These are phyloP conservation scores for Monascus ruber DNA, from an alignment of 2,329 filamentous ascomycete genomes.

Conservation along the genomic window DNA sequence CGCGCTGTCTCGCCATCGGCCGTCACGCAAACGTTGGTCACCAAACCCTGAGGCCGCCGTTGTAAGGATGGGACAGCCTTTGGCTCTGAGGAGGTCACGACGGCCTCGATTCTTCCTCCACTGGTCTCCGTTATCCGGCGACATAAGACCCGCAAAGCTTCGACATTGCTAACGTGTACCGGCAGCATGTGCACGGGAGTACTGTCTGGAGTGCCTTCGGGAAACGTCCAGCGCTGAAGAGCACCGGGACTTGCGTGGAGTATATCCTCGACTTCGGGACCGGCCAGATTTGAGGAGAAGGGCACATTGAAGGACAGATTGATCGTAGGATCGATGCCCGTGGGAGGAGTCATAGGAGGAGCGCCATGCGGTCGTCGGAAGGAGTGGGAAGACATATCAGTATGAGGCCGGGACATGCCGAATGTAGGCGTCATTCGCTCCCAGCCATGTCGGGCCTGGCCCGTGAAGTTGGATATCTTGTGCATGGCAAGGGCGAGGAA, in stretches of 20 bases:
- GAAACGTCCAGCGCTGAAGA: conserved; percentile 85
- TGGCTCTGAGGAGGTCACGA: conserved; percentile 70
- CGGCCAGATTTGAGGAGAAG: conserved; percentile 82
- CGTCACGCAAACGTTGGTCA: conserved; percentile 83
- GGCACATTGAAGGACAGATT: conserved; percentile 96
- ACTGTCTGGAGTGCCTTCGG: conserved; percentile 73
- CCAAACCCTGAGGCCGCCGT: conserved; percentile 44
- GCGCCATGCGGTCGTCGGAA: conserved; percentile 44
- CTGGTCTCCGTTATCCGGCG: conserved; percentile 62
- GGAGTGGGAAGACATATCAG: conserved; percentile 43
- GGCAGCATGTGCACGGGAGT: conserved; percentile 80
- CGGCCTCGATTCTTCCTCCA: conserved; percentile 65
- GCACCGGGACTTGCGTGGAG: conserved; percentile 83
- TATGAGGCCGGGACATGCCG: conserved; percentile 49
- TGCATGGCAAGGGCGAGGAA: conserved; percentile 40
- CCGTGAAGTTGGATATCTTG: conserved; percentile 58
- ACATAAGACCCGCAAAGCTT: conserved; percentile 67
- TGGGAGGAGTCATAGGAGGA: conserved; percentile 50
- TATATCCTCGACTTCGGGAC: conserved; percentile 88
- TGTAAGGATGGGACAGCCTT: conserved; percentile 47
- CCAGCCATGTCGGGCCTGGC: conserved; percentile 55
- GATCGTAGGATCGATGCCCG: conserved; percentile 64
- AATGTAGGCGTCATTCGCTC: conserved; percentile 57
- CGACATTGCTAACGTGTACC: conserved; percentile 80
- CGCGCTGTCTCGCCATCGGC: conserved; percentile 79